phyloP scores from a whole-genome alignment of 805 yeast species.

The Ogataea glucozyma region DNA sequence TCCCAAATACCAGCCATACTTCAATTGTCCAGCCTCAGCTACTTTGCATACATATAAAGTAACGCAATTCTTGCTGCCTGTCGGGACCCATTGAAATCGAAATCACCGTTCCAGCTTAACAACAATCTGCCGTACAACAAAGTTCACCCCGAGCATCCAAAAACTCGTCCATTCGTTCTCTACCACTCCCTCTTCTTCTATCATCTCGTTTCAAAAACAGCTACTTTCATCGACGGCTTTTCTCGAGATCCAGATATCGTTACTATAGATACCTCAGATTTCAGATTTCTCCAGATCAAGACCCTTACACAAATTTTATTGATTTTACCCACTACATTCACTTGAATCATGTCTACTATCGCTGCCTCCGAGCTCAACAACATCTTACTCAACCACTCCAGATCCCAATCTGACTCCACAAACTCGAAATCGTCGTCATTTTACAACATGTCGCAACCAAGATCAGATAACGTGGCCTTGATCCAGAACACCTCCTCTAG shows the following conservation, averaged over 20 bases:
- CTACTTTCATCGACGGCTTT: not conserved
- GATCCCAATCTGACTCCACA: constrained; percentile 37
- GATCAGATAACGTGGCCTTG: constrained; percentile 23
- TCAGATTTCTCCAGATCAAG: constrained; percentile 4
- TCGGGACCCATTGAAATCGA: not conserved
- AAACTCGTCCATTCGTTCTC: constrained; percentile 6
- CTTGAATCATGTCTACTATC: constrained; percentile 20
- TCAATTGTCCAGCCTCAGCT: constrained; percentile 8
- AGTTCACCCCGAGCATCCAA: not conserved
- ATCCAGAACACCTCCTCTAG: constrained; percentile 10
- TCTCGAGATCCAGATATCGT: constrained; percentile 1
- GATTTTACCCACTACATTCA: not conserved
- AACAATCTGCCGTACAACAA: not conserved
- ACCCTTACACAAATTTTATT: not conserved
- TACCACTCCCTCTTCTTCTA: constrained; percentile 3
- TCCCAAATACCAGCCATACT: constrained; percentile 10
- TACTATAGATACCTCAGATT: constrained; percentile 13
- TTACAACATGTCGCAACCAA: constrained; percentile 28
- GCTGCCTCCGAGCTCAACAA: constrained; percentile 17
- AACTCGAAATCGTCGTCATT: constrained; percentile 27
- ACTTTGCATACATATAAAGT: constrained; percentile 1
- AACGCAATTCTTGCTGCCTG: constrained; percentile 1
- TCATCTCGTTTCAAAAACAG: constrained; percentile 1
- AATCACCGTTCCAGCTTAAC: too few species aligned
- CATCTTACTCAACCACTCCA: constrained; percentile 24